Conservation (phyloP, 1,284 basidiomycete genomes). For the Volvariella volvacea region DNA sequence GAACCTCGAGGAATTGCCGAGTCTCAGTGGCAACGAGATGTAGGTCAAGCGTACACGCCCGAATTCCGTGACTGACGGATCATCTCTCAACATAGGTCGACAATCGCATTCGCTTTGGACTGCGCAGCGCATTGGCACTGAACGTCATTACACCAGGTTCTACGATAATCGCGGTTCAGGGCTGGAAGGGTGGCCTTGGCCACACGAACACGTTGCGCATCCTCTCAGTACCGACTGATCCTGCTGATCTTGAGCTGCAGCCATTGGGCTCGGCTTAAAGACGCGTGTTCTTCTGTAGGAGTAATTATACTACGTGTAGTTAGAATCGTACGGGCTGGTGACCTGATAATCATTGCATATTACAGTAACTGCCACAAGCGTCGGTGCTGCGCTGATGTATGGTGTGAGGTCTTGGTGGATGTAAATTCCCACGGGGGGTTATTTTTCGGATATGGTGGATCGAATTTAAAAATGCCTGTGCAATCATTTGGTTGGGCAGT, state of each 20-base stretch:
- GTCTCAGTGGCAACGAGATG: conserved; percentile 97
- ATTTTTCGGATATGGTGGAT: too few species aligned
- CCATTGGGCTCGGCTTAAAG: conserved; percentile 40
- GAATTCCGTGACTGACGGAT: conserved; percentile 10
- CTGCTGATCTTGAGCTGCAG: conserved; percentile 77
- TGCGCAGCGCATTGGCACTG: conserved; percentile 82
- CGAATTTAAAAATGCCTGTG: too few species aligned
- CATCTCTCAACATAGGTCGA: conserved; percentile 68
- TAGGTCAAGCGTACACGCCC: conserved; percentile 30
- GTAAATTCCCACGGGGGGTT: too few species aligned
- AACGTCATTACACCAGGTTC: conserved; percentile 88
- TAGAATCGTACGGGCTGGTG: conserved; percentile 7
- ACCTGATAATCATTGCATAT: conserved; percentile 1
- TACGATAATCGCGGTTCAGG: conserved; percentile 93
- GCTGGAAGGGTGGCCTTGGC: conserved; percentile 97
- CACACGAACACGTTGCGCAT: conserved; percentile 85
- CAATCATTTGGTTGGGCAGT: too few species aligned
- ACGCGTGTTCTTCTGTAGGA: conserved; percentile 3
- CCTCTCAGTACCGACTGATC: conserved; percentile 79
- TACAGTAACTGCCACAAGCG: too few species aligned
- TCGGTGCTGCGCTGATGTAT: too few species aligned
- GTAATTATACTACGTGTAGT: conserved; percentile 4
- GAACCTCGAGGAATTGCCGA: conserved; percentile 84
- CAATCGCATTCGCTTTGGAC: conserved; percentile 87
- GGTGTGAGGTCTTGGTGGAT: too few species aligned